phyloP scores from a whole-genome alignment of 768 basidiomycete genomes.

The Flagelloscypha sp. region DNA sequence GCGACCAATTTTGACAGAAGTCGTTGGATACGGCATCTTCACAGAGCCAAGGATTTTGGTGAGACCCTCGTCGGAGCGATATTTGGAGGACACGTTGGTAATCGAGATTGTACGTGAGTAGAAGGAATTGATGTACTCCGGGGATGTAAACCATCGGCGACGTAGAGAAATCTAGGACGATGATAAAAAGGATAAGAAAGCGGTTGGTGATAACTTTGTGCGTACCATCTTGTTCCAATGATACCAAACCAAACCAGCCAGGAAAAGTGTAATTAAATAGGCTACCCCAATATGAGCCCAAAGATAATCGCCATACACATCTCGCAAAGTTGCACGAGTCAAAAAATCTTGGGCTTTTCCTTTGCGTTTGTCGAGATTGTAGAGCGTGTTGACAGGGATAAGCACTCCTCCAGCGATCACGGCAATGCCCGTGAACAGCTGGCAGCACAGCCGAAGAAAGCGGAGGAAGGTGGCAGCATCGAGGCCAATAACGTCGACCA shows the following conservation, averaged over 20 bases:
- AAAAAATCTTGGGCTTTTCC: conserved; percentile 32
- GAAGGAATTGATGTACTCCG: conserved; percentile 56
- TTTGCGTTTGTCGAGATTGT: conserved; percentile 45
- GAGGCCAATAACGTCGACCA: conserved; percentile 52
- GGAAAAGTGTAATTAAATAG: conserved; percentile 44
- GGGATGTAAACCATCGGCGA: conserved; percentile 52
- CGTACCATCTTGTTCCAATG: conserved; percentile 52
- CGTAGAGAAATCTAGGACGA: no score
- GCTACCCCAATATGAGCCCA: conserved; percentile 54
- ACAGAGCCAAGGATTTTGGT: no score
- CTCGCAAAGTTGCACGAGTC: conserved; percentile 49
- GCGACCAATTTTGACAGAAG: conserved; percentile 54
- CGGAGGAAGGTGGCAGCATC: conserved; percentile 66
- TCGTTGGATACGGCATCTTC: conserved; percentile 56
- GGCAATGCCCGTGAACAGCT: conserved; percentile 36
- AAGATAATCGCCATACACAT: conserved; percentile 39
- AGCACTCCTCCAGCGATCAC: conserved; percentile 39
- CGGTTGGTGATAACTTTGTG: no score
- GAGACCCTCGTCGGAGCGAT: conserved; percentile 59
- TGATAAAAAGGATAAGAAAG: no score
- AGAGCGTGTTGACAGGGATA: conserved; percentile 56
- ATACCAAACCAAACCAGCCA: conserved; percentile 44
- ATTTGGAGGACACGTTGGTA: conserved; percentile 46
- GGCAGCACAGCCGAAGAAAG: conserved; percentile 56
- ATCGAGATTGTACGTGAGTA: conserved; percentile 64